A percentile compares a stretch with the other conserved stretches of the same genome.
Evolutionary conservation across 1,139 yeast genomes (phyloP).

Genomic region (Taphrina wiesneri): DNA sequence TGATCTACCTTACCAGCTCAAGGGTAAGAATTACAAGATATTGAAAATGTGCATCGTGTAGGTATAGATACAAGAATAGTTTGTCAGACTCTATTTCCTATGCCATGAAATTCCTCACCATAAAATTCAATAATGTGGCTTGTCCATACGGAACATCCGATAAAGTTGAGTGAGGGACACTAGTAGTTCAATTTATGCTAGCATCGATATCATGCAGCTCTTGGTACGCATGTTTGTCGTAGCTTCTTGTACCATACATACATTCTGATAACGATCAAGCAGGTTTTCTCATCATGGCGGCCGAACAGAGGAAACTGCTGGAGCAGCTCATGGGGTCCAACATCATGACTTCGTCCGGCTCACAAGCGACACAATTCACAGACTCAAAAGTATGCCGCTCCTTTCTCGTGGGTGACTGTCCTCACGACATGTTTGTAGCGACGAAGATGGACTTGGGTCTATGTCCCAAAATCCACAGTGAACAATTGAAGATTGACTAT

Average conservation of each 20-base stretch:
- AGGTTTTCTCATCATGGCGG: conserved; percentile 54
- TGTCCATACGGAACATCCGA: not conserved
- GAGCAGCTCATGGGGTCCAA: conserved; percentile 79
- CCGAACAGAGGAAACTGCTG: conserved; percentile 73
- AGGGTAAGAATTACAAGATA: too few species aligned
- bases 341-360: conserved; percentile 49
- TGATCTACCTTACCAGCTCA: too few species aligned
- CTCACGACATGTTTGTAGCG: conserved; percentile 77
- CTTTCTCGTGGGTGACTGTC: conserved; percentile 83
- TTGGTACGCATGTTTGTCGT: not conserved
- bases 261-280: not conserved
- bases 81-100: not conserved
- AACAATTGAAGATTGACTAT: conserved; percentile 73
- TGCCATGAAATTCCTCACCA: not conserved
- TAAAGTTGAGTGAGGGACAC: too few species aligned
- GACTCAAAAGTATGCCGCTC: conserved; percentile 75
- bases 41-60: too few species aligned
- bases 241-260: not conserved
- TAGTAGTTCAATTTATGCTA: not conserved
- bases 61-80: not conserved
- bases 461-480: conserved; percentile 76
- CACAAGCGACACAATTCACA: conserved; percentile 49
- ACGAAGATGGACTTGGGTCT: conserved; percentile 82
- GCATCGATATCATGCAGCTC: not conserved
- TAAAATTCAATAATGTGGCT: not conserved